These are phyloP conservation scores for Bryoerythrophyllum caledonicum DNA, from an alignment of 225 moss, liverwort and hornwort genomes.

Conservation along the genomic window DNA sequence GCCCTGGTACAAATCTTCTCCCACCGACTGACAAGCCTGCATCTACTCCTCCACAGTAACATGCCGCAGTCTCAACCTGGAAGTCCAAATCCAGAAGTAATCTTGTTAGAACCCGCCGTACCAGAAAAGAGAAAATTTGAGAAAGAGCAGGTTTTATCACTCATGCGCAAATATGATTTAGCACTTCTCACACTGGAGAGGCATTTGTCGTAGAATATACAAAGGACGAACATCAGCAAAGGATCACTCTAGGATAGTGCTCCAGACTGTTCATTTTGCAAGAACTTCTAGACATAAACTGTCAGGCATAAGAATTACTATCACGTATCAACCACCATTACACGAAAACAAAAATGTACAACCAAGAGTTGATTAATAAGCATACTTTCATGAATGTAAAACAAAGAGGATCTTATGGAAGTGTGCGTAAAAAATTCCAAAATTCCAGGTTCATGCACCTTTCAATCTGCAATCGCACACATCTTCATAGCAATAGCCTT, in stretches of 20 bases:
- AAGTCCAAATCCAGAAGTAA: conserved; percentile 25
- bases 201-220: neutral
- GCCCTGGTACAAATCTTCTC: conserved; percentile 88
- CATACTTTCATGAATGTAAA: neutral
- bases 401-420: neutral
- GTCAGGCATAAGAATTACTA: neutral
- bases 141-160: neutral
- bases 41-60: conserved; percentile 97
- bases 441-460: neutral
- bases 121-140: conserved; percentile 6
- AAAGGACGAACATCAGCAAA: neutral
- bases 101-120: neutral
- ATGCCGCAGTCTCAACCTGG: conserved; percentile 99
- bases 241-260: neutral
- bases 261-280: neutral
- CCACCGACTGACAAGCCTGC: conserved; percentile 92
- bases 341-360: neutral
- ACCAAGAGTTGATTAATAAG: neutral
- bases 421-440: neutral
- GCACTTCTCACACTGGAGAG: conserved; percentile 1
- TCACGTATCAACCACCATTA: neutral
- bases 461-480: neutral
- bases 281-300: neutral
- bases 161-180: neutral
- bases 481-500: neutral